A percentile compares a stretch with the other conserved stretches of the same genome.
phyloP scores from a whole-genome alignment of 208 protist genomes.

The Phytomonas sp. region DNA sequence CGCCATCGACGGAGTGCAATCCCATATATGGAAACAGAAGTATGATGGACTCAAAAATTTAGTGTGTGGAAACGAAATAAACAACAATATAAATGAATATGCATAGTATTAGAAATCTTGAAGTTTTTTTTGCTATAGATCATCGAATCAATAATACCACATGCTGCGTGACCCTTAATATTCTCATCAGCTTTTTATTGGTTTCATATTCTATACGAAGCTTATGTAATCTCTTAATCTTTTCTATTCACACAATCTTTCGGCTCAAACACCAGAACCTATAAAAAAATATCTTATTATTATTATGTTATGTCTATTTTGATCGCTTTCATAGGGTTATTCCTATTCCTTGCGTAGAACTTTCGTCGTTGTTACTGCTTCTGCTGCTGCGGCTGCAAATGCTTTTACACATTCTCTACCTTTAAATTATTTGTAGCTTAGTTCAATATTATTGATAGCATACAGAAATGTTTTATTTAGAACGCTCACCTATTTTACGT shows the following conservation, averaged over 20 bases:
- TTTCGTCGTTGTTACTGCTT: not conserved
- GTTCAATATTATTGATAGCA: constrained; percentile 3
- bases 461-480: not conserved
- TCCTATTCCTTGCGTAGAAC: not conserved
- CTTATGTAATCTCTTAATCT: not conserved
- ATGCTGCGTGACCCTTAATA: not conserved
- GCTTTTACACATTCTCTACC: not conserved
- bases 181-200: not conserved
- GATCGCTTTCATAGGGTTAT: not conserved
- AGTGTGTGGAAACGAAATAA: constrained; percentile 1
- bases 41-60: constrained; percentile 10
- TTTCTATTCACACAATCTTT: not conserved
- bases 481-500: not conserved
- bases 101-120: constrained; percentile 1
- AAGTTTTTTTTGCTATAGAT: not conserved
- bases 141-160: not conserved
- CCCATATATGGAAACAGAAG: not conserved
- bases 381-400: not conserved
- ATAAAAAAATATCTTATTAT: not conserved
- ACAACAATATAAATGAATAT: constrained; percentile 4
- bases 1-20: not conserved
- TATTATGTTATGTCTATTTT: not conserved
- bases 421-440: constrained; percentile 8
- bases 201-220: not conserved
- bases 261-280: not conserved